These are phyloP conservation scores for Isochrysis galbana DNA, from an alignment of 78 protist species.

Conservation along the genomic window DNA sequence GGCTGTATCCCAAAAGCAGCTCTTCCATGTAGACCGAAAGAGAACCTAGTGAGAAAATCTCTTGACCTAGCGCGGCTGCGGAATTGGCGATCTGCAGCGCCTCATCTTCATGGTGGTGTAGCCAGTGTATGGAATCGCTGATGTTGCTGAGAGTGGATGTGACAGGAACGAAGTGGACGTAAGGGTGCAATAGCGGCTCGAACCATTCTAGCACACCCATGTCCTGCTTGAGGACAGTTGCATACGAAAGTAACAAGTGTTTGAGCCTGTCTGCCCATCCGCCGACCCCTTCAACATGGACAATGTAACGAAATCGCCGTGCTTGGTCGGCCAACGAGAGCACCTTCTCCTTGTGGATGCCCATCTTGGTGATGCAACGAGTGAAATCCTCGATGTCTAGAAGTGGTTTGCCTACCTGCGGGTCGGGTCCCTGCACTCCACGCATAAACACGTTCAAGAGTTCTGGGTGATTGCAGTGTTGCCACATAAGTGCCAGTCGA, in stretches of 20 bases:
- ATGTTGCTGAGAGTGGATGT: not conserved
- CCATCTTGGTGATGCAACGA: not conserved
- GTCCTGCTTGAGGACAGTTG: not conserved
- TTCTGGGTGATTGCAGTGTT: not conserved
- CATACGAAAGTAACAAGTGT: not conserved
- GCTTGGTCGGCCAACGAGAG: not conserved
- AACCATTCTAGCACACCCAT: not conserved
- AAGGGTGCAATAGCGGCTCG: not conserved
- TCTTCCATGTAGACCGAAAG: not conserved
- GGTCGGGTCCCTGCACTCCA: not conserved
- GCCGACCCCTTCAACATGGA: constrained; percentile 1
- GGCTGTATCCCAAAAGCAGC: not conserved
- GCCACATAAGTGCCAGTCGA: not conserved
- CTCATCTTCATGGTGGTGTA: not conserved
- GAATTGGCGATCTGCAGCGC: not conserved
- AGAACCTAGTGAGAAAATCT: not conserved
- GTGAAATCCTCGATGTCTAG: not conserved
- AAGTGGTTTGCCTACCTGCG: not conserved
- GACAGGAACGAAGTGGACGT: not conserved
- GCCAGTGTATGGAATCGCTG: not conserved
- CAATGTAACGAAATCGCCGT: not conserved
- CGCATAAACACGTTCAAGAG: not conserved
- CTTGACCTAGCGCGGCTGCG: not conserved
- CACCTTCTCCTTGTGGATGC: not conserved
- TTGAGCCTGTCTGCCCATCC: not conserved